Evolutionary conservation across 2,329 filamentous ascomycete genomes (phyloP).

Genomic region (Apiospora kogelbergensis): DNA sequence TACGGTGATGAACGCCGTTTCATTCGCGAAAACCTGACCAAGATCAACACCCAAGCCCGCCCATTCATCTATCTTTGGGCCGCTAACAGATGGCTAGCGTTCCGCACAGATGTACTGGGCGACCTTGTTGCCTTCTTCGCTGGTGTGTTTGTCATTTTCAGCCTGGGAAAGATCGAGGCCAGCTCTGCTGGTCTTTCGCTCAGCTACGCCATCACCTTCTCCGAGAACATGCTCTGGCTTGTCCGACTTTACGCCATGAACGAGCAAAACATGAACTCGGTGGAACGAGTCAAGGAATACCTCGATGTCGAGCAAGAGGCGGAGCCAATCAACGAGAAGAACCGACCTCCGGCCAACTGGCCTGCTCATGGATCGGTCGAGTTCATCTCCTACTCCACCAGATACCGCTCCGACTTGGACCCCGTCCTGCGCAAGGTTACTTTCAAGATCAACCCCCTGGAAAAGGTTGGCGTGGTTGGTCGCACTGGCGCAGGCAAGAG

Average conservation of each 20-base stretch:
- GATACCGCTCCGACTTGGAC: slow-evolving; percentile 85
- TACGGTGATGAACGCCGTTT: slow-evolving; percentile 94
- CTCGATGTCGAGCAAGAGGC: slow-evolving; percentile 96
- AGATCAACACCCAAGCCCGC: slow-evolving; percentile 87
- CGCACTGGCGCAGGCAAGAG: slow-evolving; percentile 96
- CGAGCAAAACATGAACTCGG: slow-evolving; percentile 99
- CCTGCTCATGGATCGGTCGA: slow-evolving; percentile 82
- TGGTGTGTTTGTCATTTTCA: slow-evolving; percentile 85
- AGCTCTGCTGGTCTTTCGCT: slow-evolving; percentile 91
- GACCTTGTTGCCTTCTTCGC: slow-evolving; percentile 93
- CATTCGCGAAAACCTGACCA: slow-evolving; percentile 82
- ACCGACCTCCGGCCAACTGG: slow-evolving; percentile 78
- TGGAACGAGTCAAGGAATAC: slow-evolving; percentile 97
- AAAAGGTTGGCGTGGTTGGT: slow-evolving; percentile 96
- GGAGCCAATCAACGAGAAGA: slow-evolving; percentile 71
- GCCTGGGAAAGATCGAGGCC: slow-evolving; percentile 79
- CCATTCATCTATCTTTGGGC: slow-evolving; percentile 98
- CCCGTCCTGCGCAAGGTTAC: slow-evolving; percentile 80
- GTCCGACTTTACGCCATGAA: slow-evolving; percentile 92
- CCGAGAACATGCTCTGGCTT: slow-evolving; percentile 95
- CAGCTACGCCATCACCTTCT: slow-evolving; percentile 95
- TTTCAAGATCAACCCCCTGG: slow-evolving; percentile 80
- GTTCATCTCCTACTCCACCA: slow-evolving; percentile 85
- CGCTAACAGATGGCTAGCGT: slow-evolving; percentile 92
- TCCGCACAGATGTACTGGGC: slow-evolving; percentile 87